These are phyloP conservation scores for Lactarius akahatsu DNA, from an alignment of 768 basidiomycete species.

Conservation along the genomic window DNA sequence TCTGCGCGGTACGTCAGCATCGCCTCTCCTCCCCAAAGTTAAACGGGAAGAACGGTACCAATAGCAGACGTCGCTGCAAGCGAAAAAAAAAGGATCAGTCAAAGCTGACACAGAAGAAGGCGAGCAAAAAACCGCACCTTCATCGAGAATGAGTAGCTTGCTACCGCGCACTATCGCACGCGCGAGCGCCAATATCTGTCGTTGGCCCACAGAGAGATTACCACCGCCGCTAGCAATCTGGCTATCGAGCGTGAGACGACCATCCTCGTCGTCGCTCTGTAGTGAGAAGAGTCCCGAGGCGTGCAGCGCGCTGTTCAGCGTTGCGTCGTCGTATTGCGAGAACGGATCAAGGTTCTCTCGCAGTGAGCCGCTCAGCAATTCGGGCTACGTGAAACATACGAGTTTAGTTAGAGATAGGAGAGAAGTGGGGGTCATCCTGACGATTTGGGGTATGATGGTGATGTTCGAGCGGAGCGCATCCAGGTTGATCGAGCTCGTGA, in stretches of 20 bases:
- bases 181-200: constrained; percentile 61
- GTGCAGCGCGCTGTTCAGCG: constrained; percentile 49
- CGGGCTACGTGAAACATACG: constrained; percentile 36
- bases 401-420: neutral
- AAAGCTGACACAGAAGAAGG: neutral
- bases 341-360: constrained; percentile 64
- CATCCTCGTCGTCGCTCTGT: constrained; percentile 40
- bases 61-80: constrained; percentile 46
- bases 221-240: constrained; percentile 44
- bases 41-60: constrained; percentile 31
- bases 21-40: neutral
- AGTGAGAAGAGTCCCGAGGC: constrained; percentile 47
- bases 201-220: constrained; percentile 56
- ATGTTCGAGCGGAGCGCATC: constrained; percentile 52
- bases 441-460: constrained; percentile 60
- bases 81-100: neutral
- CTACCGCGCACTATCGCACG: constrained; percentile 56
- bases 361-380: constrained; percentile 55
- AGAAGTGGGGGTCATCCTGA: constrained; percentile 32
- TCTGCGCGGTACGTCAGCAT: constrained; percentile 36
- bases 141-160: constrained; percentile 59
- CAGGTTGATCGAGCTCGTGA: constrained; percentile 49
- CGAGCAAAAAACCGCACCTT: constrained; percentile 37
- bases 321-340: constrained; percentile 51
- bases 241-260: constrained; percentile 46